Conservation (phyloP, 2,329 filamentous ascomycete species). For the Clonostachys rhizophaga region DNA sequence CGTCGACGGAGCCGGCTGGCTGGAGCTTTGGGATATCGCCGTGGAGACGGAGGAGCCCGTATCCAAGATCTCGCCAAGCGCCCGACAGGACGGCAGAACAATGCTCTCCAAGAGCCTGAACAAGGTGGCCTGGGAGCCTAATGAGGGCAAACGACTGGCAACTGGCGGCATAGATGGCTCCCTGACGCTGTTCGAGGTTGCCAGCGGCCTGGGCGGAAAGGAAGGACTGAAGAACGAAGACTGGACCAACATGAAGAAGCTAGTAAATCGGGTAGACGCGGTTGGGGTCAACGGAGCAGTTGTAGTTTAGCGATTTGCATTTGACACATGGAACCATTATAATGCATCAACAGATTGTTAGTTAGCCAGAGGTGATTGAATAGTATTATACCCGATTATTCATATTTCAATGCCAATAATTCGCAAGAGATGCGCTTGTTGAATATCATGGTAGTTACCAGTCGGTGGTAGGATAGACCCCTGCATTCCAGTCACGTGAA, state of each 20-base stretch:
- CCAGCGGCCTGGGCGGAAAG: constrained; percentile 74
- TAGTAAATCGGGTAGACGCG: constrained; percentile 72
- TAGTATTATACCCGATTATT: constrained; percentile 1
- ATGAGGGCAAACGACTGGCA: constrained; percentile 80
- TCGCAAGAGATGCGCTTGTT: no score
- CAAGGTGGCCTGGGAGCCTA: constrained; percentile 89
- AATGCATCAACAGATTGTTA: no score
- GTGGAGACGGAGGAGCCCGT: constrained; percentile 90
- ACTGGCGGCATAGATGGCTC: constrained; percentile 90
- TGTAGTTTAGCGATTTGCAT: constrained; percentile 19
- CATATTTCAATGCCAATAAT: neutral
- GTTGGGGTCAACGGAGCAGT: constrained; percentile 45
- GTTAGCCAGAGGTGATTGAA: no score
- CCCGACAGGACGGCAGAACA: constrained; percentile 58
- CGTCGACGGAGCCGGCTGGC: constrained; percentile 85
- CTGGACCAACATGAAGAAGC: constrained; percentile 88
- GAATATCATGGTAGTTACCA: no score
- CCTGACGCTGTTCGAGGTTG: constrained; percentile 90
- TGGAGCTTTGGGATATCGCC: constrained; percentile 95
- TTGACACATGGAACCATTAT: neutral
- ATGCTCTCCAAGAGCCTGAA: constrained; percentile 85
- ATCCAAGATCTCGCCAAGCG: constrained; percentile 69
- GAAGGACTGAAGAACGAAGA: constrained; percentile 82
- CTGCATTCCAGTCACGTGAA: no score
- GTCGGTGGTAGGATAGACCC: no score